phyloP scores from a whole-genome alignment of 2,329 filamentous ascomycete genomes.

The Aphanocladium album region DNA sequence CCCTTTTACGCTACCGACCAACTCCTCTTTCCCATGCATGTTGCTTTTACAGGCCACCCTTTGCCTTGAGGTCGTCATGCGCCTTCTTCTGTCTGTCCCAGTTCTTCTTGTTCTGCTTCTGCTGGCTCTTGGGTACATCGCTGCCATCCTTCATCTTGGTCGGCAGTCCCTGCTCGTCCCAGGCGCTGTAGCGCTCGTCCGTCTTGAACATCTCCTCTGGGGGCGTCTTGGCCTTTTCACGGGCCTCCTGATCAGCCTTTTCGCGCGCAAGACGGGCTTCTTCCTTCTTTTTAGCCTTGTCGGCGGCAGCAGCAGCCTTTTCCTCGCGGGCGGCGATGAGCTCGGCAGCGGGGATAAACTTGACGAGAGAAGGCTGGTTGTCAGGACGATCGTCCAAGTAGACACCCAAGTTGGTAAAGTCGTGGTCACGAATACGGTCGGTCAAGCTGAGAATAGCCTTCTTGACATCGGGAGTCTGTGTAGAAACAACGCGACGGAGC shows the following conservation, averaged over 20 bases:
- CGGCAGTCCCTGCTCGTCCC: conserved; percentile 79
- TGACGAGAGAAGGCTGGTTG: conserved; percentile 65
- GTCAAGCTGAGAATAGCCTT: conserved; percentile 72
- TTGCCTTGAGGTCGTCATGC: conserved; percentile 55
- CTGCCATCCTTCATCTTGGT: conserved; percentile 70
- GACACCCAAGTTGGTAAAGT: conserved; percentile 76
- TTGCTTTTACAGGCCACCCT: conserved; percentile 23
- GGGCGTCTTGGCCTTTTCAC: conserved; percentile 51
- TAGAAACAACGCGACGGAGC: conserved; percentile 50
- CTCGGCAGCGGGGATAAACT: conserved; percentile 54
- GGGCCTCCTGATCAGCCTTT: conserved; percentile 48
- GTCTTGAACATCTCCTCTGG: conserved; percentile 53
- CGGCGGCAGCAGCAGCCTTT: conserved; percentile 55
- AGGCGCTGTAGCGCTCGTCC: conserved; percentile 61
- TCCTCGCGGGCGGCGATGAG: conserved; percentile 55
- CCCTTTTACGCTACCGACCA: conserved; percentile 3
- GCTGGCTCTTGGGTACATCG: conserved; percentile 72
- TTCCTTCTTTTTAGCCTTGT: conserved; percentile 53
- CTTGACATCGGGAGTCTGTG: conserved; percentile 46
- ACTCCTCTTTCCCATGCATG: conserved; percentile 10
- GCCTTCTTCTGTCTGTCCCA: conserved; percentile 88
- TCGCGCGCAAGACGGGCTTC: conserved; percentile 47
- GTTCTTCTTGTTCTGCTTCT: conserved; percentile 81
- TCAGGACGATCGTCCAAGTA: conserved; percentile 80
- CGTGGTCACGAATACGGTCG: conserved; percentile 73